Conservation (phyloP, 306 rosid species). For the Cyamopsis tetragonoloba region DNA sequence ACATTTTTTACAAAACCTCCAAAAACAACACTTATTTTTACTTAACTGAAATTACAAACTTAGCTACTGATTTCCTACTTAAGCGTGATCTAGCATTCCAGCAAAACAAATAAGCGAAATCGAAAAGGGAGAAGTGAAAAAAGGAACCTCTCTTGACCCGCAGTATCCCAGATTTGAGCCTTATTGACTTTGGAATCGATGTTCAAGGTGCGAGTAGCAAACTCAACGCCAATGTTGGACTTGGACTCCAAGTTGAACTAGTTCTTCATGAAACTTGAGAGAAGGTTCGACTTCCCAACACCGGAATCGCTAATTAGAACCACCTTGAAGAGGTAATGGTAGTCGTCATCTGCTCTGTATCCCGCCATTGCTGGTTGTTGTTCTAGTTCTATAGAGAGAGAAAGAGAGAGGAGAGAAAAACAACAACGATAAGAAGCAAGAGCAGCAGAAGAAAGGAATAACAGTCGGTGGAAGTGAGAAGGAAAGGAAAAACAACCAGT, state of each 20-base stretch:
- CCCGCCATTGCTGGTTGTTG: constrained; percentile 50
- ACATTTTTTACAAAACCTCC: too few species aligned
- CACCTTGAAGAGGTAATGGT: constrained; percentile 71
- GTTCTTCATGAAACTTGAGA: constrained; percentile 77
- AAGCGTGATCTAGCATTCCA: too few species aligned
- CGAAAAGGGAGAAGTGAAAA: constrained; percentile 12
- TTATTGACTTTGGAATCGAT: constrained; percentile 62
- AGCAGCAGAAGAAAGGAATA: too few species aligned
- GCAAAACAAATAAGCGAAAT: not conserved
- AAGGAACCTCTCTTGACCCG: constrained; percentile 75
- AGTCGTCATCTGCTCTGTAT: constrained; percentile 67
- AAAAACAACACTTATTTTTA: too few species aligned
- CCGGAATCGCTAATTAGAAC: constrained; percentile 80
- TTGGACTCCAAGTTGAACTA: constrained; percentile 79
- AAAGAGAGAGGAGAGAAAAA: not conserved
- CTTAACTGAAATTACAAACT: too few species aligned
- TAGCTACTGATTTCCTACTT: too few species aligned
- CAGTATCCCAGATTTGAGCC: constrained; percentile 88
- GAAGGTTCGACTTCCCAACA: too few species aligned
- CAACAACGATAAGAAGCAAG: too few species aligned
- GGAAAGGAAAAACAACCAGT: too few species aligned
- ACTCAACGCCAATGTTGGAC: constrained; percentile 79
- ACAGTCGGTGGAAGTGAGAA: too few species aligned
- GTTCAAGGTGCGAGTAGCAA: constrained; percentile 65
- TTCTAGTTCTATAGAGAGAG: not conserved